These are phyloP conservation scores for Syzygium jambos DNA, from an alignment of 345 rosid genomes.

Conservation along the genomic window DNA sequence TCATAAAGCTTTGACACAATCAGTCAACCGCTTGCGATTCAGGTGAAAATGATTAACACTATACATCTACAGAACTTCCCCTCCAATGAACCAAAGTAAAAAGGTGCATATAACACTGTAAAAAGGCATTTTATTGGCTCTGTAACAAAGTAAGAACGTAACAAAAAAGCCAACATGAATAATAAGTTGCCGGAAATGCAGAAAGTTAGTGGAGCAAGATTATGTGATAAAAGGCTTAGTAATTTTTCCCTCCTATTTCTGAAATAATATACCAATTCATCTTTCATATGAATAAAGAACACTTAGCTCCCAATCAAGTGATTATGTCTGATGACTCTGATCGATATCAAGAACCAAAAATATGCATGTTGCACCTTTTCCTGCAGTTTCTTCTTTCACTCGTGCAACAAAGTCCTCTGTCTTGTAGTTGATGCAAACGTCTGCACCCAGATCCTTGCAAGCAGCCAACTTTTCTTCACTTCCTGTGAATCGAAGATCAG, in stretches of 20 bases:
- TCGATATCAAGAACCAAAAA: not conserved
- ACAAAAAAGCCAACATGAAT: not conserved
- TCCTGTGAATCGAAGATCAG: constrained; percentile 28
- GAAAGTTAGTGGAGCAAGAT: not conserved
- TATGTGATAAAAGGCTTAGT: not conserved
- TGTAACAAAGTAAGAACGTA: not conserved
- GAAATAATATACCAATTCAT: not conserved
- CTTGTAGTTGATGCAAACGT: constrained; percentile 84
- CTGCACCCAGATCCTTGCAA: constrained; percentile 89
- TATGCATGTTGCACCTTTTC: constrained; percentile 44
- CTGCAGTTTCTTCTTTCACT: constrained; percentile 73
- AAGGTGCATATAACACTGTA: not conserved
- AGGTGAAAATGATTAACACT: not conserved
- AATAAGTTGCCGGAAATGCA: not conserved
- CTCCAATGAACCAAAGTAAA: not conserved
- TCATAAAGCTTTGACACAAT: not conserved
- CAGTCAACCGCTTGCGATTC: not conserved
- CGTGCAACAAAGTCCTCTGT: constrained; percentile 78
- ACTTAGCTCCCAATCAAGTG: not conserved
- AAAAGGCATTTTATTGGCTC: not conserved
- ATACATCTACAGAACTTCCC: not conserved
- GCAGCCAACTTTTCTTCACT: constrained; percentile 67
- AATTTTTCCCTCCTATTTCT: not conserved
- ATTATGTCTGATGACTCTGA: not conserved
- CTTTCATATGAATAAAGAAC: not conserved